Conservation (phyloP, 1,284 basidiomycete species). For the Trichosporon sp. region DNA sequence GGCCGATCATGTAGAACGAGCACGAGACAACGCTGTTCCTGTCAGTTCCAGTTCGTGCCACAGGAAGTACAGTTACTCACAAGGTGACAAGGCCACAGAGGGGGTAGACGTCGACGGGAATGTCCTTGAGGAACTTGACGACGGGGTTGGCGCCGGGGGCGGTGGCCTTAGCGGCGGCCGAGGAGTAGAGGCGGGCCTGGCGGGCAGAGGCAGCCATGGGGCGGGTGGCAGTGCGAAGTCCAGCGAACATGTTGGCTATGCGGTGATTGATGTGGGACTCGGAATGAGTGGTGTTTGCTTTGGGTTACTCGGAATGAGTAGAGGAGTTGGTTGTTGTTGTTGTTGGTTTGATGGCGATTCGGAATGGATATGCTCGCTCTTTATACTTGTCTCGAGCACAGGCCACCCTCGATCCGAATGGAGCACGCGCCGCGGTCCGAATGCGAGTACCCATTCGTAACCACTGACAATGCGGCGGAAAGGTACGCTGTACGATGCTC, state of each 20-base stretch:
- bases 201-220: conserved; percentile 2
- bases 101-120: neutral
- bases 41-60: neutral
- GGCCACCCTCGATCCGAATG: neutral
- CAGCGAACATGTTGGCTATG: neutral
- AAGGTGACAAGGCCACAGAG: conserved; percentile 3
- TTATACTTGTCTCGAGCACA: neutral
- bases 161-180: neutral
- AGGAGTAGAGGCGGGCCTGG: neutral
- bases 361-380: neutral
- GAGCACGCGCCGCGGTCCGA: neutral
- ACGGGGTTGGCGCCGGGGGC: neutral
- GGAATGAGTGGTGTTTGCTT: conserved; percentile 2
- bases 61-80: neutral
- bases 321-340: neutral
- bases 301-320: neutral
- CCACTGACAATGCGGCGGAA: neutral
- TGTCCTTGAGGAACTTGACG: conserved; percentile 2
- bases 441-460: neutral
- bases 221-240: neutral
- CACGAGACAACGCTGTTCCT: neutral
- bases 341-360: conserved; percentile 1
- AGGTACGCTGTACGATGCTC: neutral
- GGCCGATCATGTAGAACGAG: conserved; percentile 3
- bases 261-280: neutral